phyloP scores from a whole-genome alignment of 441 rosid species.

The Euphorbia corollata region DNA sequence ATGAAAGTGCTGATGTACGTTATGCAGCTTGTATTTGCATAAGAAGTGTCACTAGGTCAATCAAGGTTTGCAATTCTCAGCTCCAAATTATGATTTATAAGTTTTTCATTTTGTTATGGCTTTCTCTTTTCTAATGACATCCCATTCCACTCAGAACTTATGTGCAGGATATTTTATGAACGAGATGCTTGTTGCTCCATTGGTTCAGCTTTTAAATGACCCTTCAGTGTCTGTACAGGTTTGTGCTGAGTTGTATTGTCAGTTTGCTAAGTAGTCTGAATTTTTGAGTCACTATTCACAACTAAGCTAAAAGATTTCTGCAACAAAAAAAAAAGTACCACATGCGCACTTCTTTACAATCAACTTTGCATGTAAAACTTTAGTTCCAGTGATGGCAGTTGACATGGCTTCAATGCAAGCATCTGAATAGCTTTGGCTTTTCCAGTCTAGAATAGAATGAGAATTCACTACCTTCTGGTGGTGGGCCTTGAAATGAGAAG shows the following conservation, averaged over 20 bases:
- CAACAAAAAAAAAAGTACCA: background rate
- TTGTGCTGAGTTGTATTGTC: constrained; percentile 11
- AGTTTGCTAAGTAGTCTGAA: background rate
- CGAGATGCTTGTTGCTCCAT: constrained; percentile 45
- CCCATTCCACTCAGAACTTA: constrained; percentile 52
- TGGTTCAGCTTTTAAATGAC: constrained; percentile 64
- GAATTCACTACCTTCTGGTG: background rate
- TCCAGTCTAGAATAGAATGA: background rate
- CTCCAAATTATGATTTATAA: constrained; percentile 7
- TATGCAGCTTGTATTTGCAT: constrained; percentile 72
- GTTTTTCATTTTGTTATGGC: constrained; percentile 12
- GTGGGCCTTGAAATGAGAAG: background rate
- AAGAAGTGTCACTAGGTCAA: constrained; percentile 67
- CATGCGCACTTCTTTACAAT: background rate
- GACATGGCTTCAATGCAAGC: background rate
- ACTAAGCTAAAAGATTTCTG: background rate
- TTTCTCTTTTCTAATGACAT: constrained; percentile 30
- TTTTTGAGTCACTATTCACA: too few species aligned
- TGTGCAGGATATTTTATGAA: constrained; percentile 81
- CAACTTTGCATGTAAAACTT: background rate
- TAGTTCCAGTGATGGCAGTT: background rate
- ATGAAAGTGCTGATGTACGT: constrained; percentile 54
- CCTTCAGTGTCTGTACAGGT: constrained; percentile 73
- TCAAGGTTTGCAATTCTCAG: constrained; percentile 58
- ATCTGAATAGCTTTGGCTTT: background rate